These are phyloP conservation scores for Lactifluus volemus DNA, from an alignment of 768 basidiomycete genomes.

Conservation along the genomic window DNA sequence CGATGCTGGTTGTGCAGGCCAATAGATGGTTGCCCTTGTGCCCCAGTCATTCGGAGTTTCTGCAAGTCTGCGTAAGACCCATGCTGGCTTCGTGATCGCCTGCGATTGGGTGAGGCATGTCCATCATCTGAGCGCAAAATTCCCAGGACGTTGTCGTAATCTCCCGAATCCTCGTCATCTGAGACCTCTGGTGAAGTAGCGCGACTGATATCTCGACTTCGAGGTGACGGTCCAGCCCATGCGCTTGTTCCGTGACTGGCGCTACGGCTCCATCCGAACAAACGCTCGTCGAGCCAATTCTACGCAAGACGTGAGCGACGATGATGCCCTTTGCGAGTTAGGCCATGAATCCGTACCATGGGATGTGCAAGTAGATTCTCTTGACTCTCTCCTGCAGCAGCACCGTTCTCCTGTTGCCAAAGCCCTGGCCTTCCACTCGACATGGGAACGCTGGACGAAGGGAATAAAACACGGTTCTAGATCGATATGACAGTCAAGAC, in stretches of 20 bases:
- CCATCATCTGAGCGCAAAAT: constrained; percentile 49
- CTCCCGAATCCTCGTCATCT: constrained; percentile 83
- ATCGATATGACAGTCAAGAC: constrained; percentile 1
- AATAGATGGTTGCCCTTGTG: constrained; percentile 23
- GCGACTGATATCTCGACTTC: constrained; percentile 51
- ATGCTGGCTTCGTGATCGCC: constrained; percentile 50
- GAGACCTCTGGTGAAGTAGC: constrained; percentile 65
- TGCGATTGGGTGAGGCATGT: constrained; percentile 23
- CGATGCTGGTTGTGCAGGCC: constrained; percentile 12
- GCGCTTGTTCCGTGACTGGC: constrained; percentile 70
- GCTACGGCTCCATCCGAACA: constrained; percentile 85
- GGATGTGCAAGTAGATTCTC: constrained; percentile 82
- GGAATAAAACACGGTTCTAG: constrained; percentile 53
- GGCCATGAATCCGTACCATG: constrained; percentile 44
- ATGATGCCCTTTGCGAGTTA: background rate
- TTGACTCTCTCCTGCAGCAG: constrained; percentile 70
- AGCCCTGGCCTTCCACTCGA: constrained; percentile 63
- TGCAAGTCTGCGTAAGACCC: constrained; percentile 81
- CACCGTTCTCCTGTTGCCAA: constrained; percentile 67
- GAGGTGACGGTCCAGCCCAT: constrained; percentile 56
- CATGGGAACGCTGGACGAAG: constrained; percentile 74
- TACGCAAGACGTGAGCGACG: constrained; percentile 20
- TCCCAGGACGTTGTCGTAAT: constrained; percentile 84
- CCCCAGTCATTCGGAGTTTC: constrained; percentile 37
- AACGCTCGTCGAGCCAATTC: constrained; percentile 85